Percentiles rank a stretch among this genome's conserved stretches.
Evolutionary conservation across 2,329 filamentous ascomycete species (phyloP).

Genomic region (Pyricularia pennisetigena): DNA sequence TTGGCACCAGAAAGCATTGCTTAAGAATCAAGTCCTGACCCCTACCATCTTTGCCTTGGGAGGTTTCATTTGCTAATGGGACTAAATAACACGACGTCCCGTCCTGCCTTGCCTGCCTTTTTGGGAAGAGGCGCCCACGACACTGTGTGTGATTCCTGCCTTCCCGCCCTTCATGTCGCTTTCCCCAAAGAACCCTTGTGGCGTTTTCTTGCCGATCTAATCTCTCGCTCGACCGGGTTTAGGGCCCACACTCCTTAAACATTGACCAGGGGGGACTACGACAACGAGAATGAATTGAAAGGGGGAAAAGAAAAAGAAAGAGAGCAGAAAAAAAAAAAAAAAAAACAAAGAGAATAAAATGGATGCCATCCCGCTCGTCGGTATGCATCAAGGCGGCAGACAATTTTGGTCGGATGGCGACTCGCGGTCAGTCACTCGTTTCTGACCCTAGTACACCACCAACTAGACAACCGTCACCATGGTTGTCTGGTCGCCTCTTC

Average conservation of each 20-base stretch:
- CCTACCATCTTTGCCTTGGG: neutral
- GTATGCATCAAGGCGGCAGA: neutral
- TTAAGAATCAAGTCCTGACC: neutral
- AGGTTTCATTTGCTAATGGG: neutral
- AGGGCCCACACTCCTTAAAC: neutral
- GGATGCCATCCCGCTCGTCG: neutral
- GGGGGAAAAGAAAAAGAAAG: neutral
- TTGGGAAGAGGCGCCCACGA: neutral
- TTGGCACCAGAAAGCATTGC: neutral
- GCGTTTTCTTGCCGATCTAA: neutral
- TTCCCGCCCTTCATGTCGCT: neutral
- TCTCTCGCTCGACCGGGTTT: neutral
- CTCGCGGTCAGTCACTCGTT: neutral
- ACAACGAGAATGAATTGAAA: neutral
- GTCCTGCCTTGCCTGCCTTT: neutral
- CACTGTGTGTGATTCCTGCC: neutral
- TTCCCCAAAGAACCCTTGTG: neutral
- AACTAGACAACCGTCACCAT: neutral
- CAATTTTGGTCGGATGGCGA: neutral
- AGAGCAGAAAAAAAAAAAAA: neutral
- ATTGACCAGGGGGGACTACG: neutral
- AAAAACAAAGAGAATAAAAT: neutral
- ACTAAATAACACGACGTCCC: neutral
- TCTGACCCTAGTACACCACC: neutral
- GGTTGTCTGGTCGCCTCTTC: constrained; percentile 2